Conservation (phyloP, 2,329 filamentous ascomycete species). For the Colletotrichum truncatum region DNA sequence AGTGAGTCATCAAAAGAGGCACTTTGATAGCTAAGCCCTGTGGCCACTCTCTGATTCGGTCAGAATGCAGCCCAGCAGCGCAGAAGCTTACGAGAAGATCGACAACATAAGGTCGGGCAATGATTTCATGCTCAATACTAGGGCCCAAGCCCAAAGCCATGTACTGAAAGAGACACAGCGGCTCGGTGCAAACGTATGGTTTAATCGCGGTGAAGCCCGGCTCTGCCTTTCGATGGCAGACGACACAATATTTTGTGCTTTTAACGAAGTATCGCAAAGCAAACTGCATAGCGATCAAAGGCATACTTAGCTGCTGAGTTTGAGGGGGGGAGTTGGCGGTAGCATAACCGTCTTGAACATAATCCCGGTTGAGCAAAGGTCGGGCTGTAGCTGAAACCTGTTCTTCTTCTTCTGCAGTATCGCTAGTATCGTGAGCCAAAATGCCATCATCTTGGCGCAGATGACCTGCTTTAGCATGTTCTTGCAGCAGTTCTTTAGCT, state of each 20-base stretch:
- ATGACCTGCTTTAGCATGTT: constrained; percentile 14
- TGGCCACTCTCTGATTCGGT: constrained; percentile 54
- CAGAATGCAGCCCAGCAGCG: constrained; percentile 63
- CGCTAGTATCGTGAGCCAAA: background rate
- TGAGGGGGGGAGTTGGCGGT: constrained; percentile 33
- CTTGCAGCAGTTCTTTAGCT: constrained; percentile 18
- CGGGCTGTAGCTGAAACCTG: constrained; percentile 15
- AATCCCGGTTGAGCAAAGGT: constrained; percentile 7
- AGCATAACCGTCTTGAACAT: background rate
- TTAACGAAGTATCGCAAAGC: constrained; percentile 78
- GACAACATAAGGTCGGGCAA: constrained; percentile 81
- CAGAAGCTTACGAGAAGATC: constrained; percentile 88
- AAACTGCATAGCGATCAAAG: constrained; percentile 76
- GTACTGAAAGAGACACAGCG: constrained; percentile 87
- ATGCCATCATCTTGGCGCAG: background rate
- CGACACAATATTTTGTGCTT: constrained; percentile 87
- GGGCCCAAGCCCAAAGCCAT: constrained; percentile 87
- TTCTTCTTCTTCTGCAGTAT: background rate
- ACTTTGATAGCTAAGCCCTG: constrained; percentile 50
- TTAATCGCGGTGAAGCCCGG: constrained; percentile 75
- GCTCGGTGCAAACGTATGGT: constrained; percentile 80
- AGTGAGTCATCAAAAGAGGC: constrained; percentile 21
- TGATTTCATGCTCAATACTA: constrained; percentile 85
- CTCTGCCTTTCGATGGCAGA: constrained; percentile 76
- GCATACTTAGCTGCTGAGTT: constrained; percentile 53